Base-by-base conservation (phyloP, 805 yeast species). In the Blastobotrys attinorum region DNA sequence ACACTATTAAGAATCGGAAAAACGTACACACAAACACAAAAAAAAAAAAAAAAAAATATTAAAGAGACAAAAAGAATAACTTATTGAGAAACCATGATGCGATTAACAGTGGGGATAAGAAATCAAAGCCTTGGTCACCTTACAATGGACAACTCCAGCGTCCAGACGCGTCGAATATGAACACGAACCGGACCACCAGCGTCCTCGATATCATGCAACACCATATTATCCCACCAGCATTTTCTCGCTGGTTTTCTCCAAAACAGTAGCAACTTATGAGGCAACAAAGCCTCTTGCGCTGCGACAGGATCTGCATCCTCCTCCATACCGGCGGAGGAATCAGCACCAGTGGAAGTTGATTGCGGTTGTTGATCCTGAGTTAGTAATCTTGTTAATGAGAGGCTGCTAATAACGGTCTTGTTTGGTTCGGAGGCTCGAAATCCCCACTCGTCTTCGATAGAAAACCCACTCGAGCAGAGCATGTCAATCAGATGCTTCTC, bases 181-280 rank as follows among this genome's bases (percentile, higher is more conserved):
- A 89, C 78, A 55, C 76, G 80, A 21, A 88, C 76, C 11, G 66
- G 54, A 3, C 64, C 68, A 18, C 56, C 57, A 13, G 56, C 56
- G 8, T 59, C 63, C 20, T 54, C 48, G 17, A 64, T 47, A 2
- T 58, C 63, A 3, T 62, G 62, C 15, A 69, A 60, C 17, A 57
- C 64, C 10, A 61, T 41, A 46, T 65, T 65, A 37, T 76, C 79
- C 98, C 98, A 92, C 98, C 98, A 92, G 66, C 98, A 92, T 60
- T 92, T 92, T 58, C 97, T 75, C 2, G 98, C 98, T 1, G 98
- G 98, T 60, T 92, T 92, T 50, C 95, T 75, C 97, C 98, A 92
- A 59, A 92, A 92, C 42, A 92, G 66, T 31, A 92, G 69, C 41
- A 92, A 71, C 62, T 92, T 92, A 39, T 67, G 71, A 3, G 69